Percentiles rank a stretch among this genome's conserved stretches.
Conservation (phyloP, 108 stramenopile genomes). For the Stephanodiscus triporus region DNA sequence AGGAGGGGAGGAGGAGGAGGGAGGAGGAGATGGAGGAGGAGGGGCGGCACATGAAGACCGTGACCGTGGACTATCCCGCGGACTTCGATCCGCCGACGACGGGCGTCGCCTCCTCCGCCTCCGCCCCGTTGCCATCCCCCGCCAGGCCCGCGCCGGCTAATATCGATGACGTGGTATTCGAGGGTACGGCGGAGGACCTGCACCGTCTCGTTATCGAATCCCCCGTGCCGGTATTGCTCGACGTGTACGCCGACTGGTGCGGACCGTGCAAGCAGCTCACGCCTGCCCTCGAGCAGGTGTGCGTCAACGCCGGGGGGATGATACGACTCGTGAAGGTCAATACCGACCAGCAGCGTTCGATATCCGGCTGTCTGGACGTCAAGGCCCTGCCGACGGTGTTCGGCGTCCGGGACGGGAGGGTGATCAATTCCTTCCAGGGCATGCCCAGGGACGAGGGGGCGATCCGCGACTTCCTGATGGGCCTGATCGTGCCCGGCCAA, state of each 20-base stretch:
- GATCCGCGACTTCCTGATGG: slow-evolving; percentile 86
- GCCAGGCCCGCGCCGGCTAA: slow-evolving; percentile 53
- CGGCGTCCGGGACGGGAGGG: slow-evolving; percentile 81
- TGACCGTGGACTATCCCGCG: slow-evolving; percentile 61
- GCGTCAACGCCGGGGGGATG: slow-evolving; percentile 75
- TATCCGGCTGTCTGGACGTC: slow-evolving; percentile 76
- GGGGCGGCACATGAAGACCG: slow-evolving; percentile 45
- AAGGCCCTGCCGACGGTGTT: slow-evolving; percentile 86
- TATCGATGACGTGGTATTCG: slow-evolving; percentile 82
- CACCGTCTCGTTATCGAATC: slow-evolving; percentile 84
- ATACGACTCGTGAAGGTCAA: slow-evolving; percentile 89
- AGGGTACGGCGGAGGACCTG: slow-evolving; percentile 69
- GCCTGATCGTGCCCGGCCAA: slow-evolving; percentile 62
- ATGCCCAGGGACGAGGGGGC: slow-evolving; percentile 77
- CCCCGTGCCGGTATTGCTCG: slow-evolving; percentile 86
- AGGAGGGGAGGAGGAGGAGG: slow-evolving; percentile 23
- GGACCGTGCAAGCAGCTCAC: slow-evolving; percentile 84
- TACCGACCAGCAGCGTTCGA: slow-evolving; percentile 76
- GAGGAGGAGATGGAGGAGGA: slow-evolving; percentile 36
- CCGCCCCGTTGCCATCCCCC: not conserved
- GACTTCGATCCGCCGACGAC: slow-evolving; percentile 75
- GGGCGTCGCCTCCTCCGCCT: slow-evolving; percentile 16
- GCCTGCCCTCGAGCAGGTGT: slow-evolving; percentile 86
- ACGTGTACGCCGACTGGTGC: slow-evolving; percentile 88
- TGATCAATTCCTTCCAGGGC: slow-evolving; percentile 80